A percentile compares a stretch with the other conserved stretches of the same genome.
phyloP scores from a whole-genome alignment of 2,329 filamentous ascomycete species.

The Fusarium begoniae region DNA sequence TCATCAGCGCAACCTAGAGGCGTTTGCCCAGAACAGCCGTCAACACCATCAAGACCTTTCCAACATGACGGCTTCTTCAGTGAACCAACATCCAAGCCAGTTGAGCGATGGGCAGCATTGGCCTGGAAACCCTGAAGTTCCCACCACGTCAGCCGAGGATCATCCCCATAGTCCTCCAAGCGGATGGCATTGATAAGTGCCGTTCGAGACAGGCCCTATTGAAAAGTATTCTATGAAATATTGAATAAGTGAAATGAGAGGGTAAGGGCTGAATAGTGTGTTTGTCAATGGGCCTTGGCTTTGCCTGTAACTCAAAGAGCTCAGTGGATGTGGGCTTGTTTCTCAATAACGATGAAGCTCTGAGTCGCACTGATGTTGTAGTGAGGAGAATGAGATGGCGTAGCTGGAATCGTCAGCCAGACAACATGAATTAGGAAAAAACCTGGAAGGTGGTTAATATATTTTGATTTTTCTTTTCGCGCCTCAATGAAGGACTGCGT shows the following conservation, averaged over 20 bases:
- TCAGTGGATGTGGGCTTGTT: neutral
- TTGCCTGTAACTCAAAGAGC: neutral
- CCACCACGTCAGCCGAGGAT: slow-evolving; percentile 22
- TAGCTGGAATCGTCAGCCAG: neutral
- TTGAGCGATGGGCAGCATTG: slow-evolving; percentile 6
- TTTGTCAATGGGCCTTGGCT: neutral
- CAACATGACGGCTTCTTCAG: neutral
- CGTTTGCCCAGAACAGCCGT: slow-evolving; percentile 16
- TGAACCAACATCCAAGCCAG: slow-evolving; percentile 2
- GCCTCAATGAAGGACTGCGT: neutral
- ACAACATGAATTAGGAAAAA: neutral
- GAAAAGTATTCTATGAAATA: neutral
- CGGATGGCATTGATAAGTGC: slow-evolving; percentile 21
- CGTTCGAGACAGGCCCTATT: neutral
- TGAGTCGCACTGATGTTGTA: neutral
- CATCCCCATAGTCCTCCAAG: neutral
- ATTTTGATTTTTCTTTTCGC: neutral
- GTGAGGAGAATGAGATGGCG: neutral
- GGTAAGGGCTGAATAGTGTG: neutral
- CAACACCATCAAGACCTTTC: neutral
- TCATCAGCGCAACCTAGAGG: slow-evolving; percentile 26
- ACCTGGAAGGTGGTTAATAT: neutral
- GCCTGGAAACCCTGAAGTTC: slow-evolving; percentile 4
- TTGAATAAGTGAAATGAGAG: neutral
- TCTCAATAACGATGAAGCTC: neutral